Evolutionary conservation across 1,139 yeast species (phyloP), one percentile per base, ranked within the genome.

Genomic region (Suhomyces bolitotheri): DNA sequence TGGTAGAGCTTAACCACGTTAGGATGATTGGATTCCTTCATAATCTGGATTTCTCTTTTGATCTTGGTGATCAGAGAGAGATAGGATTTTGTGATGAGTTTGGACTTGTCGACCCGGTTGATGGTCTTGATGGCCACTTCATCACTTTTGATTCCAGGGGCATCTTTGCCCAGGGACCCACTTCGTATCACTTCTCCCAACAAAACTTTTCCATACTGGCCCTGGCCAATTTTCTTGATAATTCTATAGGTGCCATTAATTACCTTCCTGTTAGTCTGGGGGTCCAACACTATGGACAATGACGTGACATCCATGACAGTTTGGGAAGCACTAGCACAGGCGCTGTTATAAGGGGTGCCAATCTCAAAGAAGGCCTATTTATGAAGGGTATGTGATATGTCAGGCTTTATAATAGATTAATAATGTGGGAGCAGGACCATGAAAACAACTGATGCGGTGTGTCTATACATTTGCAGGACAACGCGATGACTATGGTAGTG

Each of bases 11-110:
- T 65, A 16, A 76, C 73, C 10, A 75, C 76, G 45, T 75, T 73
- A 4, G 79, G 79, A 49, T 74, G 79, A 28, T 62, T 53, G 43
- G 78, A 68, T 41, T 66, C 69, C 43, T 70, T 71, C 80, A 76
- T 71, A 41, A 75, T 73, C 38, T 63, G 64, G 38, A 76, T 73
- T 42, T 76, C 81, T 31, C 76, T 54, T 41, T 62, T 63, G 45
- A 72, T 71, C 47, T 71, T 71, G 28, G 69, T 59, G 16, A 71
- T 58, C 38, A 66, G 73, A 37, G 58, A 62, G 16, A 66, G 47
- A 41, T 69, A 66, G 1, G 71, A 56, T 40, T 65, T 67, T 34
- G 76, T 68, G 24, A 68, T 64, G 30, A 70, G 57, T 33, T 62
- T 57, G 8, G 68, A 56, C 34, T 58, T 62, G 43, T 70, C 76